phyloP scores from a whole-genome alignment of 495 filamentous ascomycete genomes.

The Penicillium salamii region DNA sequence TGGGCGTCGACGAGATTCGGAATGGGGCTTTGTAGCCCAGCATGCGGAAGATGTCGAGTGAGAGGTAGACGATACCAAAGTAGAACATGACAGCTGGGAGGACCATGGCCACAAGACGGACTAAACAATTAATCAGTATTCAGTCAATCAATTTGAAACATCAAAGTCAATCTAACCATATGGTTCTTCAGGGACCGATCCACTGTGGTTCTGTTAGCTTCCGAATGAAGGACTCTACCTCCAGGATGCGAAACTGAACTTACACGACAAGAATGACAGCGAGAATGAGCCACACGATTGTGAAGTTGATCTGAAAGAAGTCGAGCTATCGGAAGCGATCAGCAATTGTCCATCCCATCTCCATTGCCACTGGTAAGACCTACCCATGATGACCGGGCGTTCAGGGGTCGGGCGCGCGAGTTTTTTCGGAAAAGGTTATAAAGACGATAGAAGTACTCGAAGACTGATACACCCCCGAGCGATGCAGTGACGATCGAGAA shows the following conservation, averaged over 20 bases:
- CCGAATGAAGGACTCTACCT: too few species aligned
- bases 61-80: constrained; percentile 53
- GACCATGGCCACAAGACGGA: constrained; percentile 61
- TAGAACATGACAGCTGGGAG: constrained; percentile 59
- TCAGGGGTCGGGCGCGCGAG: constrained; percentile 52
- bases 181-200: constrained; percentile 38
- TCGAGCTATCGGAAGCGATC: constrained; percentile 42
- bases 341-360: neutral
- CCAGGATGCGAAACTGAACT: constrained; percentile 11
- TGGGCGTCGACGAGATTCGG: constrained; percentile 67
- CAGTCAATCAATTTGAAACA: constrained; percentile 6
- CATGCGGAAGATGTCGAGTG: constrained; percentile 45
- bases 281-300: constrained; percentile 48
- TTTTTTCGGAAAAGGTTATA: constrained; percentile 44
- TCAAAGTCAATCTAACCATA: constrained; percentile 28
- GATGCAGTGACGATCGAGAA: constrained; percentile 57
- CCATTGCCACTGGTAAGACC: constrained; percentile 1
- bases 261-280: constrained; percentile 55
- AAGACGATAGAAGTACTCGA: constrained; percentile 54
- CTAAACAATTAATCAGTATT: constrained; percentile 29
- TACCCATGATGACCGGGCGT: constrained; percentile 50
- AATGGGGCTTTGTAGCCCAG: constrained; percentile 55
- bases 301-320: constrained; percentile 63
- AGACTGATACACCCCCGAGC: constrained; percentile 56
- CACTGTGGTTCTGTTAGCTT: constrained; percentile 32